A percentile compares a stretch with the other conserved stretches of the same genome.
Evolutionary conservation across 2,329 filamentous ascomycete genomes (phyloP).

Genomic region (Hymenoscyphus linearis): DNA sequence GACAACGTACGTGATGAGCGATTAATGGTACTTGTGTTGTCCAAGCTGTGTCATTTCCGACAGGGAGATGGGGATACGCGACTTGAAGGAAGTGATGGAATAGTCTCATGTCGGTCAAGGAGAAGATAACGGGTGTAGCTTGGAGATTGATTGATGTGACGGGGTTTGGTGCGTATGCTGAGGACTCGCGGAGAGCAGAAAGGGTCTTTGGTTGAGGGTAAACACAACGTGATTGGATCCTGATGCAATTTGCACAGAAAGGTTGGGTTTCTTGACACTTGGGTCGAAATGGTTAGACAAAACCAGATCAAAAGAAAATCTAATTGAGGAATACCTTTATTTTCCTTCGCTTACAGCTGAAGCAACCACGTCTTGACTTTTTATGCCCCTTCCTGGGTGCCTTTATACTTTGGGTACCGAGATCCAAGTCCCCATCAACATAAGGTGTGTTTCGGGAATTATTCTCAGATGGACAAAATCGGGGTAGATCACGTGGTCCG

Average conservation of each 20-base stretch:
- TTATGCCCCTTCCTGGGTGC: conserved; percentile 52
- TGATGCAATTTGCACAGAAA: conserved; percentile 57
- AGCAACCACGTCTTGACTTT: conserved; percentile 61
- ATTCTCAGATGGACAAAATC: neutral
- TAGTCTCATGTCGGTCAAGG: conserved; percentile 60
- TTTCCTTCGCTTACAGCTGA: conserved; percentile 60
- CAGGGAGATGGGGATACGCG: conserved; percentile 58
- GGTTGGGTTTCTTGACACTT: conserved; percentile 63
- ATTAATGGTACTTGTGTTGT: conserved; percentile 61
- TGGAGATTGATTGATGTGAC: conserved; percentile 13
- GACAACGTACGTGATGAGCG: conserved; percentile 54
- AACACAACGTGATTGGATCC: conserved; percentile 57
- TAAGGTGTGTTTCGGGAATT: neutral
- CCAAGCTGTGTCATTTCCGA: conserved; percentile 63
- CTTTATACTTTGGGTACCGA: neutral
- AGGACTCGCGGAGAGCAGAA: conserved; percentile 36
- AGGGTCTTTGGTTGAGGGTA: conserved; percentile 54
- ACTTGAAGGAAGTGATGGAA: conserved; percentile 61
- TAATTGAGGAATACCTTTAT: conserved; percentile 46
- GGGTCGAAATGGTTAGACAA: neutral
- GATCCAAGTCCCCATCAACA: neutral
- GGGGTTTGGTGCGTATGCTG: conserved; percentile 8
- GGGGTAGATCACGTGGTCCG: neutral
- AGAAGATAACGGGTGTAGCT: conserved; percentile 53
- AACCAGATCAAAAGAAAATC: too few species aligned